These are phyloP conservation scores for Cyathus olla DNA, from an alignment of 1,284 basidiomycete species.

Conservation along the genomic window DNA sequence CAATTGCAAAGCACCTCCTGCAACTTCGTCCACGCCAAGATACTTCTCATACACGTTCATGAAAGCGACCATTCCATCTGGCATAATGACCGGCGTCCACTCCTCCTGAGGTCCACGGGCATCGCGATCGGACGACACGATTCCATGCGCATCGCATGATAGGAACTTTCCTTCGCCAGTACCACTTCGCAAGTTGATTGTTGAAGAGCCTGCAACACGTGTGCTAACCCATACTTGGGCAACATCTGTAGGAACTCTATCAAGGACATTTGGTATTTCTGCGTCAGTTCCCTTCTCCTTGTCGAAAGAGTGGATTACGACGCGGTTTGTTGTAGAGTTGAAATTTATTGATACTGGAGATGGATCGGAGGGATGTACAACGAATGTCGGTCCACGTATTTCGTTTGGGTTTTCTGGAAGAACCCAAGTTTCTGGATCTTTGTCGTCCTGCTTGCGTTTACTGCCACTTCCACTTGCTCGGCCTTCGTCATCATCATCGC, in stretches of 20 bases:
- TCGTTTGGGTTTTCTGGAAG: constrained; percentile 76
- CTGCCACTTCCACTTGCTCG: constrained; percentile 47
- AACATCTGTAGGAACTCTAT: constrained; percentile 81
- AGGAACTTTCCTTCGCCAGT: constrained; percentile 90
- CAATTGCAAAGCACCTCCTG: constrained; percentile 81
- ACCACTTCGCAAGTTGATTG: constrained; percentile 85
- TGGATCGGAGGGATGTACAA: constrained; percentile 82
- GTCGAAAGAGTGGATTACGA: constrained; percentile 72
- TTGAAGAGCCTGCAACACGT: constrained; percentile 82
- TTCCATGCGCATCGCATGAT: constrained; percentile 85
- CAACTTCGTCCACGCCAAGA: constrained; percentile 84
- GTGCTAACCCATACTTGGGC: constrained; percentile 90
- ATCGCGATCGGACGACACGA: constrained; percentile 85
- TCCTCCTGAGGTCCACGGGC: constrained; percentile 90
- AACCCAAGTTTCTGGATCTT: constrained; percentile 83
- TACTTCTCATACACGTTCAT: constrained; percentile 90
- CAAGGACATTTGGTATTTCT: constrained; percentile 56
- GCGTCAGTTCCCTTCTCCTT: constrained; percentile 63
- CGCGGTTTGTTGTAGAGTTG: constrained; percentile 80
- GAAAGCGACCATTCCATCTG: constrained; percentile 86
- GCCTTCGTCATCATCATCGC: constrained; percentile 63
- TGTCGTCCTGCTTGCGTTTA: constrained; percentile 70
- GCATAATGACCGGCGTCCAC: constrained; percentile 83
- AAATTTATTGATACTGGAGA: constrained; percentile 81
- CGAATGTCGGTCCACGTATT: constrained; percentile 87